These are phyloP conservation scores for Actinomucor elegans DNA, from an alignment of 371 early-diverging fungal species.

Conservation along the genomic window DNA sequence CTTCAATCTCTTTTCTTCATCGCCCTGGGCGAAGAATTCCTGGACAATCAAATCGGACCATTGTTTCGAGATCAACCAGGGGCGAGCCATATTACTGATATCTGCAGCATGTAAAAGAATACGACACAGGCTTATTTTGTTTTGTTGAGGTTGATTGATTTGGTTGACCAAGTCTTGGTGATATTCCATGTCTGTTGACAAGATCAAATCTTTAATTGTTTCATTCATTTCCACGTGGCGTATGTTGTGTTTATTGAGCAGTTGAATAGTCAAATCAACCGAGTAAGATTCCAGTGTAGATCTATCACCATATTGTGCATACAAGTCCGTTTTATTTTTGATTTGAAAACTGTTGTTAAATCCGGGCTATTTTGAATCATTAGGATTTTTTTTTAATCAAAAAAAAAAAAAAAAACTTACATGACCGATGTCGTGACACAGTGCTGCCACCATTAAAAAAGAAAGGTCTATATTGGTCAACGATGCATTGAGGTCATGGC, in stretches of 20 bases:
- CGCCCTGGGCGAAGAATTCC: constrained; percentile 88
- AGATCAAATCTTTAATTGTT: constrained; percentile 57
- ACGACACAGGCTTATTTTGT: constrained; percentile 56
- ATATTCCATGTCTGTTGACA: constrained; percentile 81
- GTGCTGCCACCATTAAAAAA: constrained; percentile 77
- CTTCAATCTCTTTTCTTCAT: constrained; percentile 69
- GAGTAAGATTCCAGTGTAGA: constrained; percentile 84
- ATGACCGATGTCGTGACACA: constrained; percentile 91
- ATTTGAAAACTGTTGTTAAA: constrained; percentile 80
- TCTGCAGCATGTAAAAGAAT: constrained; percentile 86
- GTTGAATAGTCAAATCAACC: constrained; percentile 59
- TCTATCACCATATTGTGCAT: constrained; percentile 56
- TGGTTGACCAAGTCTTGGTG: constrained; percentile 71
- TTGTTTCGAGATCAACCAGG: constrained; percentile 79
- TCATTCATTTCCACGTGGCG: constrained; percentile 11
- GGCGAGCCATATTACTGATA: constrained; percentile 85
- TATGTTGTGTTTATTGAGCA: constrained; percentile 62
- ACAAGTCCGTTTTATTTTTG: constrained; percentile 70
- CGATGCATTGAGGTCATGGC: constrained; percentile 62
- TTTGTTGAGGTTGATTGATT: neutral
- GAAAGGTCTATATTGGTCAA: constrained; percentile 67
- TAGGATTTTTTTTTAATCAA: neutral
- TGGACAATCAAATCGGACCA: constrained; percentile 87
- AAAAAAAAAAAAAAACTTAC: constrained; percentile 72
- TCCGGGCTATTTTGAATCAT: constrained; percentile 63